These are phyloP conservation scores for Pascua guehoae DNA, from an alignment of 1,284 basidiomycete genomes.

Conservation along the genomic window DNA sequence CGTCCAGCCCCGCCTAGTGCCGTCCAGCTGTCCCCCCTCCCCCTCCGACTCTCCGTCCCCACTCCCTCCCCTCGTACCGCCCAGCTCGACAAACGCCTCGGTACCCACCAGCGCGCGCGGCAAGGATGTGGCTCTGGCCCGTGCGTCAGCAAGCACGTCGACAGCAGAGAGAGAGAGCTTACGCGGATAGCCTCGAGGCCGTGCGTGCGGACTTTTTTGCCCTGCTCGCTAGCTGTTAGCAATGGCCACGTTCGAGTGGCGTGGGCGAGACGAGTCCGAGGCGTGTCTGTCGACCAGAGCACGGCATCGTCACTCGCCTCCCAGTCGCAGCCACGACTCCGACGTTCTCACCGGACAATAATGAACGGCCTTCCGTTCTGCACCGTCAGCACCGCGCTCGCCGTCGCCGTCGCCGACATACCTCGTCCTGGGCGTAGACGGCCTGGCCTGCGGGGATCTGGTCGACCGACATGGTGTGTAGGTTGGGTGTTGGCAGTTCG, in stretches of 20 bases:
- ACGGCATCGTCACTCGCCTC: no score
- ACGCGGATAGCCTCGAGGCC: slow-evolving; percentile 96
- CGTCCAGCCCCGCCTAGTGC: no score
- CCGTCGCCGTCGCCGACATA: slow-evolving; percentile 39
- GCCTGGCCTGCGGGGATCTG: slow-evolving; percentile 56
- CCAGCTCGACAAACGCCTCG: not conserved
- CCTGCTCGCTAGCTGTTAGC: slow-evolving; percentile 66
- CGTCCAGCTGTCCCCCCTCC: no score
- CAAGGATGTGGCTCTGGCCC: slow-evolving; percentile 83
- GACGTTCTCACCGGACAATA: slow-evolving; percentile 61
- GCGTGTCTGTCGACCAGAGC: no score
- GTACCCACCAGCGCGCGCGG: slow-evolving; percentile 58
- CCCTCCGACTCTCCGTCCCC: no score
- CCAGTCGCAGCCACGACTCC: no score
- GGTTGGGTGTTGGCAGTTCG: slow-evolving; percentile 3
- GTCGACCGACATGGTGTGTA: slow-evolving; percentile 39
- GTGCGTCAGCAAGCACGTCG: slow-evolving; percentile 8
- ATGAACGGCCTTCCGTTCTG: slow-evolving; percentile 97
- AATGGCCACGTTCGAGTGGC: no score
- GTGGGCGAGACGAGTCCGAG: no score
- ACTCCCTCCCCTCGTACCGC: no score
- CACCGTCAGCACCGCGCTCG: slow-evolving; percentile 2
- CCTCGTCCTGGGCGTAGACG: slow-evolving; percentile 88
- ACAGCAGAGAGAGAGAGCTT: no score
- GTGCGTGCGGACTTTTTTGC: slow-evolving; percentile 88